Percentiles rank a stretch among this genome's conserved stretches.
phyloP scores from a whole-genome alignment of 768 basidiomycete genomes.

The Mycena polygramma region DNA sequence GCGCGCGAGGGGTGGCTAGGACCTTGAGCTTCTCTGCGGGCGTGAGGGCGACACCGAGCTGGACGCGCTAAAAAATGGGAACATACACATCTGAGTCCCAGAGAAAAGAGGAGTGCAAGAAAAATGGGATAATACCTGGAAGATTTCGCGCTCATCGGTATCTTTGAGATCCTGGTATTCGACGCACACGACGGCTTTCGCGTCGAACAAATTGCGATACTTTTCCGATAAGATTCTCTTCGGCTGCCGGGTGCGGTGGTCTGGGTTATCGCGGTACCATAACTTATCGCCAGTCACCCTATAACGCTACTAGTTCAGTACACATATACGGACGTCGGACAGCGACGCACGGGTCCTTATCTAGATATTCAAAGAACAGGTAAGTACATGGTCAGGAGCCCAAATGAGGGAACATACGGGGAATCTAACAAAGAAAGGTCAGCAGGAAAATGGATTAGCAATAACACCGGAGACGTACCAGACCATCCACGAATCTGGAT shows the following conservation, averaged over 20 bases:
- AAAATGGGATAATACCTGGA: slow-evolving; percentile 64
- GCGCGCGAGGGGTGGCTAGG: slow-evolving; percentile 66
- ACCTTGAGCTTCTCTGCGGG: slow-evolving; percentile 73
- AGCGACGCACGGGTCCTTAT: slow-evolving; percentile 23
- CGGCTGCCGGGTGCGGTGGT: slow-evolving; percentile 35
- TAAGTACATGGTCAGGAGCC: background rate
- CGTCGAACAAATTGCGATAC: slow-evolving; percentile 71
- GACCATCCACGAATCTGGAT: slow-evolving; percentile 72
- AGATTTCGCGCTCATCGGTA: slow-evolving; percentile 74
- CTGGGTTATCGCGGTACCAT: slow-evolving; percentile 39
- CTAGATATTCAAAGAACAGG: background rate
- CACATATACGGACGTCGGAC: background rate
- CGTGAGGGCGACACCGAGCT: slow-evolving; percentile 83
- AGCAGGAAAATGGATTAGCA: slow-evolving; percentile 16
- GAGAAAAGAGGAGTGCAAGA: background rate
- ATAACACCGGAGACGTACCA: slow-evolving; percentile 33
- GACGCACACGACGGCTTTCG: slow-evolving; percentile 86
- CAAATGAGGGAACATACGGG: slow-evolving; percentile 52
- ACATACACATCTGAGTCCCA: too few relatives aligned
- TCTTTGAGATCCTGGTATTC: slow-evolving; percentile 76
- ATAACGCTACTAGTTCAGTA: slow-evolving; percentile 35
- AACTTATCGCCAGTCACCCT: slow-evolving; percentile 32
- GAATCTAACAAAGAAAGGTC: slow-evolving; percentile 56
- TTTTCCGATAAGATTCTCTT: slow-evolving; percentile 62
- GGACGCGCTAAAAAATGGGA: slow-evolving; percentile 67